A percentile compares a stretch with the other conserved stretches of the same genome.
Conservation (phyloP, 257 asterid species). For the Voacanga thouarsii region DNA sequence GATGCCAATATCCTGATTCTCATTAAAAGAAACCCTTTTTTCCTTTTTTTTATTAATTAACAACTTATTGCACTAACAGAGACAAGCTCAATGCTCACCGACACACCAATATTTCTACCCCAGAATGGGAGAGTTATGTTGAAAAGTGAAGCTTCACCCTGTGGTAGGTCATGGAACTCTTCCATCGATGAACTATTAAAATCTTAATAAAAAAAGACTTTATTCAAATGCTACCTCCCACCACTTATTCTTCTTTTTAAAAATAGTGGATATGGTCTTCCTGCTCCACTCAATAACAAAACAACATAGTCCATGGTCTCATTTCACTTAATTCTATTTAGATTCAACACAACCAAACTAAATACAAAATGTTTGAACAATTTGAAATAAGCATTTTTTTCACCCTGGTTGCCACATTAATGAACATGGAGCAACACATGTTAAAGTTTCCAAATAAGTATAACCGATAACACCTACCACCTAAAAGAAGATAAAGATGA, state of each 20-base stretch:
- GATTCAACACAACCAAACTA: not conserved
- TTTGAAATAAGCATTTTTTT: too few species aligned
- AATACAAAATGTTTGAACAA: not conserved
- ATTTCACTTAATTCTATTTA: not conserved
- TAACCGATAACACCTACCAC: too few species aligned
- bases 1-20: too few species aligned
- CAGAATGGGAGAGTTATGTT: not conserved
- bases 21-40: too few species aligned
- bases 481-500: not conserved
- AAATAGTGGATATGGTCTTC: not conserved
- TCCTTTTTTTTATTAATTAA: not conserved
- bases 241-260: too few species aligned
- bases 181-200: too few species aligned
- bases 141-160: not conserved
- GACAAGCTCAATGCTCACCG: not conserved
- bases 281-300: not conserved
- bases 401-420: not conserved
- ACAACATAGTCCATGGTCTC: not conserved
- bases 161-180: too few species aligned
- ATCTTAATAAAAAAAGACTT: too few species aligned
- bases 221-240: not conserved
- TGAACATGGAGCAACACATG: not conserved
- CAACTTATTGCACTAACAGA: too few species aligned
- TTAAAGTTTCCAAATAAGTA: too few species aligned
- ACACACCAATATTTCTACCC: not conserved